Evolutionary conservation across 768 basidiomycete genomes (phyloP).

Genomic region (Phlebiopsis gigantea): DNA sequence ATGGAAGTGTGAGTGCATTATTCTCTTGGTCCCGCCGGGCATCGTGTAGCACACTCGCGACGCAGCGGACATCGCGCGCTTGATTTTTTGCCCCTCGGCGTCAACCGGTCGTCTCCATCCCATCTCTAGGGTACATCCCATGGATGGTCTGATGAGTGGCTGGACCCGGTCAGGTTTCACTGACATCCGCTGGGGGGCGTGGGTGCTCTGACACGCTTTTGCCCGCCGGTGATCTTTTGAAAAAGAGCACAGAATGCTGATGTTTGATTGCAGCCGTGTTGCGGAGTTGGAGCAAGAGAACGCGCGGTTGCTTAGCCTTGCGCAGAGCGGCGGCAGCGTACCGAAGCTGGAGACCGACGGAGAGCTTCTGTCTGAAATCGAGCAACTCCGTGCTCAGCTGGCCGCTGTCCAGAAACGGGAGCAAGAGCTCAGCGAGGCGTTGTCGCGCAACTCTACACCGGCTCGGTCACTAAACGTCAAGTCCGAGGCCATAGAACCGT

Average conservation of each 20-base stretch:
- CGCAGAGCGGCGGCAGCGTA: constrained; percentile 37
- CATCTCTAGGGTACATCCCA: not conserved
- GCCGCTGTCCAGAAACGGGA: constrained; percentile 64
- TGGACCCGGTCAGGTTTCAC: constrained; percentile 1
- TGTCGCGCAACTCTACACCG: constrained; percentile 36
- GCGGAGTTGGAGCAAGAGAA: constrained; percentile 83
- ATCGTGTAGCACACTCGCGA: not conserved
- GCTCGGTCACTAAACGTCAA: constrained; percentile 35
- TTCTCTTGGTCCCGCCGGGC: not conserved
- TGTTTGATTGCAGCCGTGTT: constrained; percentile 53
- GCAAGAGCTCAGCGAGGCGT: constrained; percentile 57
- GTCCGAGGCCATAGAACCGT: constrained; percentile 52
- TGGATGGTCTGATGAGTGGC: not conserved
- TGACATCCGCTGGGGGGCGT: not conserved
- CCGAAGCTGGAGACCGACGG: constrained; percentile 25
- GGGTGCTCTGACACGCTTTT: not conserved
- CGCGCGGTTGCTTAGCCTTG: constrained; percentile 58
- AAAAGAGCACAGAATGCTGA: not conserved
- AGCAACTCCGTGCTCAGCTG: constrained; percentile 60
- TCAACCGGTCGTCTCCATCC: not conserved
- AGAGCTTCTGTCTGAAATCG: constrained; percentile 53
- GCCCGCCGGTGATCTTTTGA: not conserved
- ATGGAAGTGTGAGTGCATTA: constrained; percentile 75
- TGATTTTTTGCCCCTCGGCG: not conserved
- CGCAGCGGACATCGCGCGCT: not conserved